Base-by-base conservation (phyloP, 306 rosid genomes). In the Elaeagnus macrophylla region DNA sequence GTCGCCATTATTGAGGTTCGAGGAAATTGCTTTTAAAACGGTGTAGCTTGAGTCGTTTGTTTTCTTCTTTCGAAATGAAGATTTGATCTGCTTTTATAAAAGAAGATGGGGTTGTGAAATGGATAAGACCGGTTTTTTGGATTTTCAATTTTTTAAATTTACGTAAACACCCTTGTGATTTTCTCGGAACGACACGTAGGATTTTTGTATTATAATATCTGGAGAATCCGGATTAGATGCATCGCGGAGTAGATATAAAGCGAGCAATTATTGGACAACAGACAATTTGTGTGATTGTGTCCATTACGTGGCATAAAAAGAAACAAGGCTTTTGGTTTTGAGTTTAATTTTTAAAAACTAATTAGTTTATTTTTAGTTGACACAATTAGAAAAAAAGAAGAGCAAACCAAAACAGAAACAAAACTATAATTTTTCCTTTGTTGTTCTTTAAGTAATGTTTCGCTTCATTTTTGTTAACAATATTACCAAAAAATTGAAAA, bases 111-210 rank as follows among this genome's bases (percentile, higher is more conserved):
- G 67, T 62, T 25, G 4, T 25, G 43, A 50, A 68, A 43, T 68
- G 91, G 95, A 86, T 86, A 80, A 82, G 91, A 59, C 72, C 67
- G 52, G 47, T 46, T 50, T 61, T 25, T 43, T 32, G 36, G 32
- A 12, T 37, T 39, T 66, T 60, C 74, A 17, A 5, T 37, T 14
- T 0, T 0, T 7, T 0, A 0, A 15, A 66, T 70, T 48, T 76
- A 60, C 83, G 62, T 1, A 58, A 52, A 0, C 5, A 3, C 3
- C 61, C 88, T 77, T 61, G 13, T 41, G 19, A 12, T 39, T 69
- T 63, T 72, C 45, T 6, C 7, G 42, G 20, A 61, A 38, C 17
- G 67, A 48, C 73, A 61, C 68, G 64, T 68, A 17, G 66, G 42
- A 18, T 9, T 66, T 39, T 44, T 5, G 48, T 13, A 36, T 51